These are phyloP conservation scores for Fusarium hainanense DNA, from an alignment of 2,329 filamentous ascomycete species.

Conservation along the genomic window DNA sequence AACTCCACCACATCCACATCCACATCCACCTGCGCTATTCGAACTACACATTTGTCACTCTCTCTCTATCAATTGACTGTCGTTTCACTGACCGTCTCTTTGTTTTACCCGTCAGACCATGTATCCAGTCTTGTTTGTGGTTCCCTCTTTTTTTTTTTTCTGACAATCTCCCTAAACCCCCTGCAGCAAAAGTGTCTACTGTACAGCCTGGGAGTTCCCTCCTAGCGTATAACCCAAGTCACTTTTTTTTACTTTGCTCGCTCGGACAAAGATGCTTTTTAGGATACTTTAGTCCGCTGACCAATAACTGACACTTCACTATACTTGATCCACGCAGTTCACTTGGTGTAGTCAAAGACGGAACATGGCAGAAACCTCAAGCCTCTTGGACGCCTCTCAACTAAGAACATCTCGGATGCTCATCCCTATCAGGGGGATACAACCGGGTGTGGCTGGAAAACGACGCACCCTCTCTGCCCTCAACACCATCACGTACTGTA, in stretches of 20 bases:
- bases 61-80: neutral
- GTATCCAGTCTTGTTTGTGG: neutral
- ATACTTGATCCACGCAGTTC: constrained; percentile 32
- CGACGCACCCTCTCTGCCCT: constrained; percentile 10
- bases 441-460: constrained; percentile 27
- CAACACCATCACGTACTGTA: constrained; percentile 3
- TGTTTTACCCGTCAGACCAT: constrained; percentile 1
- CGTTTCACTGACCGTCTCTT: constrained; percentile 17
- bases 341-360: neutral
- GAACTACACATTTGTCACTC: neutral
- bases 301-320: constrained; percentile 8
- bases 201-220: neutral
- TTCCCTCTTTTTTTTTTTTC: constrained; percentile 1
- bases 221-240: constrained; percentile 18
- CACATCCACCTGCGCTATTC: constrained; percentile 34
- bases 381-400: constrained; percentile 34
- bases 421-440: constrained; percentile 23
- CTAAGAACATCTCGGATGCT: constrained; percentile 28
- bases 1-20: constrained; percentile 30
- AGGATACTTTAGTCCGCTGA: constrained; percentile 4
- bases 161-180: neutral
- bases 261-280: constrained; percentile 17
- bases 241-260: constrained; percentile 22
- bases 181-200: constrained; percentile 22
- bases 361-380: constrained; percentile 28